Evolutionary conservation across 805 yeast genomes (phyloP).

Genomic region (Ogataea kodamae): DNA sequence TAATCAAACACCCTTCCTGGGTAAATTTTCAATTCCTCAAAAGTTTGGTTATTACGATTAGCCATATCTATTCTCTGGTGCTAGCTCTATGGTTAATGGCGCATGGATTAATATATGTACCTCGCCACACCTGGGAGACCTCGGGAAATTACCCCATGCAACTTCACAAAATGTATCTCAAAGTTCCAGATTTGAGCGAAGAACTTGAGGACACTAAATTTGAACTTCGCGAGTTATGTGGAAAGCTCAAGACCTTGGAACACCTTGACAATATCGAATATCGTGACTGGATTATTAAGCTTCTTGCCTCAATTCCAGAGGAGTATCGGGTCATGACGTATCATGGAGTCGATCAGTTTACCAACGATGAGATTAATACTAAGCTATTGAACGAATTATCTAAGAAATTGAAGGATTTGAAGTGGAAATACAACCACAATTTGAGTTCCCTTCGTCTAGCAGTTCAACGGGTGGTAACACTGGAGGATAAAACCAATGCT

Average conservation of each 20-base stretch:
- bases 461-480: conserved; percentile 44
- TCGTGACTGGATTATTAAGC: conserved; percentile 62
- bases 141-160: conserved; percentile 29
- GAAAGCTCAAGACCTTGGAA: conserved; percentile 52
- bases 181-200: conserved; percentile 57
- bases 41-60: conserved; percentile 65
- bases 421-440: conserved; percentile 50
- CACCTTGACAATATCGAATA: conserved; percentile 45
- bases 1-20: conserved; percentile 35
- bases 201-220: conserved; percentile 59
- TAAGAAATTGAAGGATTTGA: conserved; percentile 47
- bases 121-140: conserved; percentile 38
- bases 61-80: conserved; percentile 73
- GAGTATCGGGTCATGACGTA: conserved; percentile 27
- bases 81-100: conserved; percentile 82
- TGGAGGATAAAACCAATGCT: conserved; percentile 58
- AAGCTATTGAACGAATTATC: conserved; percentile 50
- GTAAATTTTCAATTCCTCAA: conserved; percentile 48
- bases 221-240: conserved; percentile 58
- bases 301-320: conserved; percentile 44
- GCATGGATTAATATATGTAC: conserved; percentile 70
- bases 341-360: conserved; percentile 25
- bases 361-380: conserved; percentile 35
- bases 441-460: conserved; percentile 54
- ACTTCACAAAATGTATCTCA: conserved; percentile 39